Base-by-base conservation (phyloP, 2,329 filamentous ascomycete species). In the Hypoxylon sp. region DNA sequence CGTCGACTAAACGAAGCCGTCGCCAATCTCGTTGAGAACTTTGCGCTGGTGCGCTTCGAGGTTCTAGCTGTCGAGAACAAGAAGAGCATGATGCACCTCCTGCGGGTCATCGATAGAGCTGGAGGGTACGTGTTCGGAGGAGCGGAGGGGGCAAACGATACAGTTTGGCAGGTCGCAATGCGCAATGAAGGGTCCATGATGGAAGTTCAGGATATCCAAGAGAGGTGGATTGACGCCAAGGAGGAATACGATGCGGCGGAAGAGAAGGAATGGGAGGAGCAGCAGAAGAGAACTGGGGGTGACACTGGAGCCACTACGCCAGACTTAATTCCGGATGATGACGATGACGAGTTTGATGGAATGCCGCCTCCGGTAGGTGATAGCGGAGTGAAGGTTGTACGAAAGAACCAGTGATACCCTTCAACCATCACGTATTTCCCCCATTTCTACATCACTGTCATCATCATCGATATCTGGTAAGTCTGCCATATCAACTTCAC, bases 161-260 rank as follows among this genome's bases (percentile, higher is more conserved):
- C 92, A 5, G 89, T 99, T n/a, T 99, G 96, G 96, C 93, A 97
- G 76, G 90, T 98, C 48, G 94, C 96, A 2, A 97, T 98, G 89
- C 89, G 94, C 63, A 90, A 90, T 65, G 90, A 91, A 65, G 88
- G 90, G 37, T 89, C 88, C 33, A 83, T 90, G 81, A 90, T 97
- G 85, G 94, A 97, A 74, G 90, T 94, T 9, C 85, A 91, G 66
- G 95, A 99, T 80, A 91, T 98, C 70, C 96, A 99, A 81, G 96
- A 99, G 82, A 87, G 96, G 68, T 99, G 96, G 96, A 83, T 99
- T 33, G 95, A 98, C 81, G 86, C 91, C 44, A 96, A 94, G 78
- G 94, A 94, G 14, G 93, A 92, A 71, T 94, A 93, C 76, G 96
- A 99, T 79, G 90, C 91, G 73, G 82, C 90, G 67, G 96, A 98